Base-by-base conservation (phyloP, 2,329 filamentous ascomycete species). In the Nakataea oryzae region DNA sequence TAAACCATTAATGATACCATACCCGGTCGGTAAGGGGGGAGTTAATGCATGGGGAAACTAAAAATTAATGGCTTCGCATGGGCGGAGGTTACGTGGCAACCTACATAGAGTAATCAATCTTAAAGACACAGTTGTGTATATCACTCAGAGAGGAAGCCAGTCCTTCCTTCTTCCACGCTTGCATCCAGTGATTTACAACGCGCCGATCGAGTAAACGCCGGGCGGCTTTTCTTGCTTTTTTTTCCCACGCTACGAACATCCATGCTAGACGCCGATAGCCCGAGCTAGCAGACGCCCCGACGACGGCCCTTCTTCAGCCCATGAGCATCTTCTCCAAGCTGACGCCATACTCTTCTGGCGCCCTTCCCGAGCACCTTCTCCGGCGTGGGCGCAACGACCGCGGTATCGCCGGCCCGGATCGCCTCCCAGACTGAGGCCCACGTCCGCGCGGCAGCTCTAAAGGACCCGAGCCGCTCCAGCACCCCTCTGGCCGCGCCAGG, bases 391-490 rank as follows among this genome's bases (percentile, higher is more conserved):
- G 75, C 74, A 27, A 79, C 75, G 26, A 75, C 72, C 1, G 75
- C 74, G 12, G 76, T 71, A 70, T 81, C 79, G 0, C 78, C 79
- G 0, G 65, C 67, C 3, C 68, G 67, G 54, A 81, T 78, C 0
- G 72, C 78, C 30, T 78, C 74, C 75, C 77, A 81, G 2, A 77
- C 76, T 1, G 78, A 77, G 24, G 78, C 72, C 79, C 79, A 81
- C n/a, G 76, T 75, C 61, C 70, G 69, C 30, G 77, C 74, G n/a
- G n/a, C 56, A 69, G 69, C n/a, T 73, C 72, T 13, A 54, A n/a
- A n/a, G 30, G 28, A 60, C 7, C 70, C 69, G 58, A 74, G 73
- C 8, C 56, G 54, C 8, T 55, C 62, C 61, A 66, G 30, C 61
- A 77, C 72, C n/a, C n/a, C 65, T 75, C 72, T 56, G 74, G 72